A percentile compares a stretch with the other conserved stretches of the same genome.
Evolutionary conservation across 768 basidiomycete species (phyloP).

Genomic region (Trametes gibbosa): DNA sequence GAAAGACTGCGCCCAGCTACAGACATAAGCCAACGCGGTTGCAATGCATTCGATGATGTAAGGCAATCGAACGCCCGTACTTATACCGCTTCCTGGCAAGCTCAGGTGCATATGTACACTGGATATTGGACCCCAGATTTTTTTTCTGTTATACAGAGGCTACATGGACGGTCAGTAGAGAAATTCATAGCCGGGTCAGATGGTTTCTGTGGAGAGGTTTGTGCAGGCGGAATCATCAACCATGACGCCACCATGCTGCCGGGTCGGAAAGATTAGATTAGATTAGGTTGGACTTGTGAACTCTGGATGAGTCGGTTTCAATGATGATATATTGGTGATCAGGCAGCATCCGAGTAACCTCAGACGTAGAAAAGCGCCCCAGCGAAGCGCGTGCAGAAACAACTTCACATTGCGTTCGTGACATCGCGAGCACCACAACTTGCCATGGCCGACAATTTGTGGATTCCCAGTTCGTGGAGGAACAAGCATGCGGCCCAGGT

Average conservation of each 20-base stretch:
- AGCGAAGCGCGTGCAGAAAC: no score
- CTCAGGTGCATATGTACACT: no score
- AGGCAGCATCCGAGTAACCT: no score
- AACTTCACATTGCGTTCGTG: neutral
- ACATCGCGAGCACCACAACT: neutral
- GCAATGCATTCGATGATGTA: neutral
- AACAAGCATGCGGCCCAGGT: conserved; percentile 76
- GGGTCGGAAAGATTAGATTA: neutral
- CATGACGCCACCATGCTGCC: neutral
- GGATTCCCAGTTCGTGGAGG: conserved; percentile 83
- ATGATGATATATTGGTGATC: no score
- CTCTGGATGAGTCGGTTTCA: neutral
- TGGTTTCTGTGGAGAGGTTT: no score
- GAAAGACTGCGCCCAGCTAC: neutral
- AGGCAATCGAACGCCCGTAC: neutral
- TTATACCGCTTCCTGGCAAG: no score
- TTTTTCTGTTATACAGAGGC: no score
- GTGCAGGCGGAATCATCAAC: no score
- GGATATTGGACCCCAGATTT: no score
- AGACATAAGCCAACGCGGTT: neutral
- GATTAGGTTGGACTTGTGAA: neutral
- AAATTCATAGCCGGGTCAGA: no score
- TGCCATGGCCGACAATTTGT: conserved; percentile 28
- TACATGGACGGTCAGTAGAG: no score
- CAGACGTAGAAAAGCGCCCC: no score